Conservation (phyloP, 805 yeast genomes). For the Metschnikowia arizonensis region DNA sequence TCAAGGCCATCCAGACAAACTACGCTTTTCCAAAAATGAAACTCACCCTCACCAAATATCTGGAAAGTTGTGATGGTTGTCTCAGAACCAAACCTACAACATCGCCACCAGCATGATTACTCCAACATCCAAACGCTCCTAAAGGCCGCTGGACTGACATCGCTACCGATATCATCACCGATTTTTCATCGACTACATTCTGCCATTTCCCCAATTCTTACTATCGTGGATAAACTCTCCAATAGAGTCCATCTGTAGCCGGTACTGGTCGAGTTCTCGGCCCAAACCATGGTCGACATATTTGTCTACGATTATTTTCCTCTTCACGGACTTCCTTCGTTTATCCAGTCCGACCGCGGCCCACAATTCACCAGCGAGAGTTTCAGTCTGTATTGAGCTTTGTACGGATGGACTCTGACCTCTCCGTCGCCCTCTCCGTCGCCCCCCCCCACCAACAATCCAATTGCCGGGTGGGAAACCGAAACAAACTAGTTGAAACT, state of each 20-base stretch:
- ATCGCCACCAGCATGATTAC: neutral
- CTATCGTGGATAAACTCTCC: neutral
- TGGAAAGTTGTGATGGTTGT: neutral
- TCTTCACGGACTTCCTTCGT: neutral
- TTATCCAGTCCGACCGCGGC: neutral
- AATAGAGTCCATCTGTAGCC: neutral
- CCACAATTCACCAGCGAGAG: neutral
- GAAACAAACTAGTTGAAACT: neutral
- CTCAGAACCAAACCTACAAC: neutral
- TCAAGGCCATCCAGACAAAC: neutral
- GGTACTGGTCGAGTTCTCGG: neutral
- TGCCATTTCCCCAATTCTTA: neutral
- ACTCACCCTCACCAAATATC: neutral
- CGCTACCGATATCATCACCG: constrained; percentile 2
- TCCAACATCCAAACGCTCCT: neutral
- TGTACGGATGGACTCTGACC: neutral
- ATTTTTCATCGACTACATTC: neutral
- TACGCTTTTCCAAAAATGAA: neutral
- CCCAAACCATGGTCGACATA: neutral
- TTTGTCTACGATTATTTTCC: neutral
- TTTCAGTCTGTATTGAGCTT: neutral
- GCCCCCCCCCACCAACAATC: neutral
- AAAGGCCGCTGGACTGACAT: constrained; percentile 1
- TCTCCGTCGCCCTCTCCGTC: neutral
- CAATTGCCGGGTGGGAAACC: neutral